Percentiles rank a stretch among this genome's conserved stretches.
Evolutionary conservation across 1,139 yeast species (phyloP).

Genomic region (Lodderomyces jiufengensis): DNA sequence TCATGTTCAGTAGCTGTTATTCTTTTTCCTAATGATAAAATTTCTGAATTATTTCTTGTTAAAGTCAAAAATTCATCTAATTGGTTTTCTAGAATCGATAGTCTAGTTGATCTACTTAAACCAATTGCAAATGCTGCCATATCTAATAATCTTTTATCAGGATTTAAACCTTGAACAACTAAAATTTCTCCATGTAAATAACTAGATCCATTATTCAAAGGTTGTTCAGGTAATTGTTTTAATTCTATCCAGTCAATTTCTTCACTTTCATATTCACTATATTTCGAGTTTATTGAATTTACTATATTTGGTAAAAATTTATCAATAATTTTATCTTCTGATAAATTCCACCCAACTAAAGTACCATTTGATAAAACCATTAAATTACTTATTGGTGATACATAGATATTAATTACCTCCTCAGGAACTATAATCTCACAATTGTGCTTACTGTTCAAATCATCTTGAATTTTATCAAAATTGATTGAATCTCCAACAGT

Average conservation of each 20-base stretch:
- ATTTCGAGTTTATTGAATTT: constrained; percentile 34
- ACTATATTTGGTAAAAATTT: constrained; percentile 47
- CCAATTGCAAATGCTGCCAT: constrained; percentile 91
- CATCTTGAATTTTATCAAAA: constrained; percentile 36
- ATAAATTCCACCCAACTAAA: constrained; percentile 77
- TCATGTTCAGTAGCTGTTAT: constrained; percentile 60
- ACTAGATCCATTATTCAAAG: constrained; percentile 30
- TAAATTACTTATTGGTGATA: constrained; percentile 38
- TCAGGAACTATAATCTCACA: constrained; percentile 54
- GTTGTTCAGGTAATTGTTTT: constrained; percentile 21
- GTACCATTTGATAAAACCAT: constrained; percentile 71
- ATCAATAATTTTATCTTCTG: constrained; percentile 48
- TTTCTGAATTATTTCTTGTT: constrained; percentile 63
- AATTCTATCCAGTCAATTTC: constrained; percentile 82
- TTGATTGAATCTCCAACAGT: constrained; percentile 72
- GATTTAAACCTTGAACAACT: constrained; percentile 50
- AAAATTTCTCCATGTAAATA: constrained; percentile 67
- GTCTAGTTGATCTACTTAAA: constrained; percentile 76
- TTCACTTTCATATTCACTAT: constrained; percentile 63
- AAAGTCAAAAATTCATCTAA: constrained; percentile 63
- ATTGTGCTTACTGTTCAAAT: constrained; percentile 31
- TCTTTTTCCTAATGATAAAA: constrained; percentile 59
- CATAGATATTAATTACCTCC: constrained; percentile 54
- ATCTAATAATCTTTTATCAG: constrained; percentile 54
- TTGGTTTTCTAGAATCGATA: constrained; percentile 72